phyloP scores from a whole-genome alignment of 2,329 filamentous ascomycete genomes.

The Fusarium devonianum region DNA sequence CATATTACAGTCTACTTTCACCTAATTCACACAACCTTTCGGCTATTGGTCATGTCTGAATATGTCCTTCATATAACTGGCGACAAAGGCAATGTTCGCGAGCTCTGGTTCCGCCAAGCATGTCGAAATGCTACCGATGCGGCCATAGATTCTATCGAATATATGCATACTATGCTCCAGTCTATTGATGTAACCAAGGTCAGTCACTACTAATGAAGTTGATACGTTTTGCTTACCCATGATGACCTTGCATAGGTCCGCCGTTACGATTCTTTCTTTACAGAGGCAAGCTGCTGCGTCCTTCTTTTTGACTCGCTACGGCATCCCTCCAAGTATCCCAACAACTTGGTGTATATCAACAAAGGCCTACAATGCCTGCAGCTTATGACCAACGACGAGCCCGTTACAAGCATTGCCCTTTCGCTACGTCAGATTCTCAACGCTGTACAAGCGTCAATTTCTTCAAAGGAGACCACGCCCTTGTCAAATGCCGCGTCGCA shows the following conservation, averaged over 20 bases:
- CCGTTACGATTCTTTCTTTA: not conserved
- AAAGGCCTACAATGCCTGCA: not conserved
- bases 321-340: not conserved
- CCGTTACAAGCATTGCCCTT: not conserved
- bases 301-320: not conserved
- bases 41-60: not conserved
- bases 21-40: not conserved
- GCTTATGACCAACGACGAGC: not conserved
- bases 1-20: not conserved
- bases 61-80: too few relatives aligned
- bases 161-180: not conserved
- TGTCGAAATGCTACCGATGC: not conserved
- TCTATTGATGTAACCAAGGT: not conserved
- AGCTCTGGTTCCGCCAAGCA: not conserved
- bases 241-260: too few relatives aligned
- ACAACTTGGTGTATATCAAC: not conserved
- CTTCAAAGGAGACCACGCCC: too few relatives aligned
- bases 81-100: not conserved
- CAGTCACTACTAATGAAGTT: too few relatives aligned
- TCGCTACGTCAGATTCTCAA: too few relatives aligned
- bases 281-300: not conserved
- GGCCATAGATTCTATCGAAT: not conserved
- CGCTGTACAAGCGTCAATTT: too few relatives aligned
- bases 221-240: too few relatives aligned
- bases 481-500: too few relatives aligned